These are phyloP conservation scores for Exobasidium cylindrosporum DNA, from an alignment of 1,284 basidiomycete genomes.

Conservation along the genomic window DNA sequence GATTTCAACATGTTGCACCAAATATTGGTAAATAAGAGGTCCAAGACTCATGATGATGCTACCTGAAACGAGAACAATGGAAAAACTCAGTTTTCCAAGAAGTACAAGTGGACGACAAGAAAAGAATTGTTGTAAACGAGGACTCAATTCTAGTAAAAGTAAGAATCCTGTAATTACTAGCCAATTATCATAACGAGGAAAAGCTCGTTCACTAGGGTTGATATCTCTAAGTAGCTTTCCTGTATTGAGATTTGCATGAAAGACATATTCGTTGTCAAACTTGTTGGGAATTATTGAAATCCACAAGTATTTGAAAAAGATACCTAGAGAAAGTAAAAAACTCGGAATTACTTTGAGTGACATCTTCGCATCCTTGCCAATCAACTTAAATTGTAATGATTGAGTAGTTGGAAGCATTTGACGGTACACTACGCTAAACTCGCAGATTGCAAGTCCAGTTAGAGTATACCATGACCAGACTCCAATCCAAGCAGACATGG, in stretches of 20 bases:
- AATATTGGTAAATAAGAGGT: slow-evolving; percentile 3
- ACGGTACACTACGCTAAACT: slow-evolving; percentile 28
- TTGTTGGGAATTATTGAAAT: slow-evolving; percentile 18
- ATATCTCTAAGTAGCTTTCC: slow-evolving; percentile 28
- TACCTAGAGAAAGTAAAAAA: slow-evolving; percentile 19
- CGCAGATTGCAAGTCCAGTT: slow-evolving; percentile 39
- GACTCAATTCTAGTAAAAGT: slow-evolving; percentile 30
- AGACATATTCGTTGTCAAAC: slow-evolving; percentile 25
- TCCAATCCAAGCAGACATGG: slow-evolving; percentile 39
- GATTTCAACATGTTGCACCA: background rate
- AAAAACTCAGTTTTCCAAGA: slow-evolving; percentile 28
- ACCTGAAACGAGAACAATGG: slow-evolving; percentile 32
- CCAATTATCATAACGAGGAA: slow-evolving; percentile 40
- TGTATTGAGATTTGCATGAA: slow-evolving; percentile 28
- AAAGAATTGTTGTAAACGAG: slow-evolving; percentile 13
- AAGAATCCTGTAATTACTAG: slow-evolving; percentile 28
- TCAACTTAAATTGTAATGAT: background rate
- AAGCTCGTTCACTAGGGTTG: slow-evolving; percentile 20
- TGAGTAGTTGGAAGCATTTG: background rate
- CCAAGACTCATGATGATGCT: slow-evolving; percentile 36
- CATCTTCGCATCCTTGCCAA: background rate
- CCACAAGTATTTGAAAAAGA: slow-evolving; percentile 41
- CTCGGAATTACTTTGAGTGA: slow-evolving; percentile 15
- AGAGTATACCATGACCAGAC: slow-evolving; percentile 39
- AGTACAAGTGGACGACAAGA: slow-evolving; percentile 15